phyloP scores from a whole-genome alignment of 2,329 filamentous ascomycete genomes.

The Metarhizium robertsii region DNA sequence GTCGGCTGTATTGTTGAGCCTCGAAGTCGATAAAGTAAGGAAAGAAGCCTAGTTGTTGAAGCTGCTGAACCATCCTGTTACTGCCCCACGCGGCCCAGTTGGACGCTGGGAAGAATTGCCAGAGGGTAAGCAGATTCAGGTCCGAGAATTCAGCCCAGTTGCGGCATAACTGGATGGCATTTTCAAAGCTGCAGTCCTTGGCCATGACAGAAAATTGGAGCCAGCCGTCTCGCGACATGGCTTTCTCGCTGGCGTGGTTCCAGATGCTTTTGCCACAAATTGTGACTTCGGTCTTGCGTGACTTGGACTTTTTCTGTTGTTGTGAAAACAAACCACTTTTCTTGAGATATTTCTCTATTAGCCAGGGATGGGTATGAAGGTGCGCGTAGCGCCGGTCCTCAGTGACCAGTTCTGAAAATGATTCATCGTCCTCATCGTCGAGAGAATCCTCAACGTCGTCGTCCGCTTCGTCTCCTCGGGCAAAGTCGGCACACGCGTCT shows the following conservation, averaged over 20 bases:
- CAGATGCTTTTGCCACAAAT: conserved; percentile 20
- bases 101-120: conserved; percentile 19
- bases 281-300: conserved; percentile 12
- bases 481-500: conserved; percentile 21
- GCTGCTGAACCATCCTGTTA: conserved; percentile 14
- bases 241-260: conserved; percentile 18
- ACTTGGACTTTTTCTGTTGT: background rate
- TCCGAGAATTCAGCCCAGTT: conserved; percentile 21
- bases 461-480: conserved; percentile 13
- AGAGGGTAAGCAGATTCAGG: conserved; percentile 14
- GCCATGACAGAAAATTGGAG: conserved; percentile 21
- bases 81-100: conserved; percentile 16
- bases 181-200: conserved; percentile 18
- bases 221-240: conserved; percentile 22
- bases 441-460: conserved; percentile 1
- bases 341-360: conserved; percentile 8
- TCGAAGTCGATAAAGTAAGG: conserved; percentile 18
- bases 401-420: conserved; percentile 11
- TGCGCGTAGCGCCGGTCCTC: conserved; percentile 10
- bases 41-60: conserved; percentile 17
- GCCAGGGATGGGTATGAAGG: conserved; percentile 15
- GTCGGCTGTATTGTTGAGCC: conserved; percentile 10
- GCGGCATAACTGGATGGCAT: conserved; percentile 19
- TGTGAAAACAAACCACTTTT: background rate
- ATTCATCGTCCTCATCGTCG: conserved; percentile 11